Base-by-base conservation (phyloP, 2,329 filamentous ascomycete species). In the Fusarium begoniae region DNA sequence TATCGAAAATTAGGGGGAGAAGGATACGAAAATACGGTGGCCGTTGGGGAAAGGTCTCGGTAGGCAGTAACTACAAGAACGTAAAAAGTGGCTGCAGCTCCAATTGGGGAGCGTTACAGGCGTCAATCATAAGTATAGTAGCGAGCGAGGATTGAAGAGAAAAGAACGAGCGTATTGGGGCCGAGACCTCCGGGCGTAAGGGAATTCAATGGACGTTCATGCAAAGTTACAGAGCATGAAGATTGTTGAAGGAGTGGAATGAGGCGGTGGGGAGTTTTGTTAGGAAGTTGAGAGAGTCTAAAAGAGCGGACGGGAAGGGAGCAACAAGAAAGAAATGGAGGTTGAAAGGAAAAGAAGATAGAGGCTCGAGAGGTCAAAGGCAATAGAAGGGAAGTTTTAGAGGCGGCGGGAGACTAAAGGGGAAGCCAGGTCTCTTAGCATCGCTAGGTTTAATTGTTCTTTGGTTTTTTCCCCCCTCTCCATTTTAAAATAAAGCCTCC, bases 71-170 rank as follows among this genome's bases (percentile, higher is more conserved):
- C 68, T 74, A 70, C 56, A 69, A 69, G 32, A 68, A 63, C 53
- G 66, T 66, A 66, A 66, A 75, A 64, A 65, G 51, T 48, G 60
- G 72, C 70, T 78, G 65, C 66, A 66, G 77, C 77, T 79, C 77
- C 72, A 75, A 66, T 75, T 53, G 73, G 75, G 78, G 79, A 80
- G 79, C 76, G 74, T 61, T 54, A 64, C 61, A 72, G 75, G 69
- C 72, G 66, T 72, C 47, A 77, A 78, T 74, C 80, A 81, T 80
- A 80, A 75, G 74, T 71, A 80, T 80, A 75, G 74, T 71, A 79
- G 73, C 70, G 78, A 69, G 72, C 68, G 72, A 78, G 62, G 47
- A 22, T 67, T 47, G 64, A 69, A 72, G 68, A 70, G 62, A 68
- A 59, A 68, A 68, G 61, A 78, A 81, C 77, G 77, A 80, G 76